phyloP scores from a whole-genome alignment of 202 grass and related monocot species.

The Schoenoplectus tabernaemontani region DNA sequence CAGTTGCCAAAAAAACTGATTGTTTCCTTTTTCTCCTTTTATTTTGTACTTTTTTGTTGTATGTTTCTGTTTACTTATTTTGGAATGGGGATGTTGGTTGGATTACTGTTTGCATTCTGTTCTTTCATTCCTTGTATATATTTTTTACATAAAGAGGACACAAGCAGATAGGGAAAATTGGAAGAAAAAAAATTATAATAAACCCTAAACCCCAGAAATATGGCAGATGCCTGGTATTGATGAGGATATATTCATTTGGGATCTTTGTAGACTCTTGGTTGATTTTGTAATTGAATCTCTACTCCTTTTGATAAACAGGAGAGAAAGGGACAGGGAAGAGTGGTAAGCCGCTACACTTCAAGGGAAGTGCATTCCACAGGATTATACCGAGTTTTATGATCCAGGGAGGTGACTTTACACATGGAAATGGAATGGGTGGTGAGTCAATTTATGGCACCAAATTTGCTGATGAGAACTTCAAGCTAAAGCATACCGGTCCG shows the following conservation, averaged over 20 bases:
- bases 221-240: neutral
- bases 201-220: neutral
- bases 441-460: constrained; percentile 90
- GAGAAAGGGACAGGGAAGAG: constrained; percentile 88
- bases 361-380: constrained; percentile 88
- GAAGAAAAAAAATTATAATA: too few relatives aligned
- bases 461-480: constrained; percentile 98
- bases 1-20: too few relatives aligned
- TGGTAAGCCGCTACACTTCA: constrained; percentile 87
- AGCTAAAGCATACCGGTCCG: constrained; percentile 97
- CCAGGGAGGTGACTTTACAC: constrained; percentile 97
- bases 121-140: too few relatives aligned
- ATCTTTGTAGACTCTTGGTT: neutral
- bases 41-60: too few relatives aligned
- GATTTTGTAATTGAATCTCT: too few relatives aligned
- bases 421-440: constrained; percentile 85
- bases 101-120: too few relatives aligned
- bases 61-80: too few relatives aligned
- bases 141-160: too few relatives aligned
- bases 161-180: too few relatives aligned
- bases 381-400: constrained; percentile 99
- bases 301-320: constrained; percentile 28
- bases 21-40: too few relatives aligned
- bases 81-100: too few relatives aligned
- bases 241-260: neutral